Evolutionary conservation across 2,329 filamentous ascomycete species (phyloP).

Genomic region (Sarocladium kiliense): DNA sequence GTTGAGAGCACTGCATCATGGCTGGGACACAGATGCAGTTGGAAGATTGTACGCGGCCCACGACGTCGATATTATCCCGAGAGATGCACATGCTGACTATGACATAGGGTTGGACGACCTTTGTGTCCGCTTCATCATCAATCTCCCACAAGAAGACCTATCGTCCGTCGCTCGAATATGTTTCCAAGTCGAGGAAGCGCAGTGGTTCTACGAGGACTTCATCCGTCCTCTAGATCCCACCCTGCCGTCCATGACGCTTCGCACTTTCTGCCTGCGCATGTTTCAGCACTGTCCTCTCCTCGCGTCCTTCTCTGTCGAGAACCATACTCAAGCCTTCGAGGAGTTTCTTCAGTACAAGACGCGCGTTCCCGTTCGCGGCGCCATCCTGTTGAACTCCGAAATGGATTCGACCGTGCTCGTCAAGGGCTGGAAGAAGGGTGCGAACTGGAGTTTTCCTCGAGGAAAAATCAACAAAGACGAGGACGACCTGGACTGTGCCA

Average conservation of each 20-base stretch:
- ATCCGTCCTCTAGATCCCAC: constrained; percentile 83
- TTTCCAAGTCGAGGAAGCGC: constrained; percentile 97
- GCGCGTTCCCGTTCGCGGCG: constrained; percentile 86
- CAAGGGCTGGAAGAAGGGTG: constrained; percentile 95
- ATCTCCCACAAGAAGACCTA: constrained; percentile 87
- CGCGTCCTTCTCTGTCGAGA: constrained; percentile 70
- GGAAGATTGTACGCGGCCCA: constrained; percentile 67
- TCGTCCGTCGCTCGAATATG: constrained; percentile 89
- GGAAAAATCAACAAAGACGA: constrained; percentile 99
- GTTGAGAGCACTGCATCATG: constrained; percentile 51
- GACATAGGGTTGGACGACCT: constrained; percentile 85
- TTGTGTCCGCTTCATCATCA: constrained; percentile 96
- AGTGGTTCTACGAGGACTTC: constrained; percentile 99
- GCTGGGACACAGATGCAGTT: constrained; percentile 74
- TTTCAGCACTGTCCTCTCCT: constrained; percentile 93
- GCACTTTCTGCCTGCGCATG: constrained; percentile 81
- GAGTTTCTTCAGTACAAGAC: constrained; percentile 94
- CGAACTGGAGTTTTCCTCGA: constrained; percentile 93
- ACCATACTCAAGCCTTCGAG: constrained; percentile 79
- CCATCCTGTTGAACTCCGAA: constrained; percentile 85
- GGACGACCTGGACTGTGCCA: constrained; percentile 85
- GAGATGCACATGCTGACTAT: constrained; percentile 11
- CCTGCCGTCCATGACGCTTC: constrained; percentile 79
- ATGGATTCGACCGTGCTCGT: constrained; percentile 94
- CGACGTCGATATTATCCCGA: background rate